These are phyloP conservation scores for Chimonanthus salicifolius DNA, from an alignment of 164 flowering plant species.

Conservation along the genomic window DNA sequence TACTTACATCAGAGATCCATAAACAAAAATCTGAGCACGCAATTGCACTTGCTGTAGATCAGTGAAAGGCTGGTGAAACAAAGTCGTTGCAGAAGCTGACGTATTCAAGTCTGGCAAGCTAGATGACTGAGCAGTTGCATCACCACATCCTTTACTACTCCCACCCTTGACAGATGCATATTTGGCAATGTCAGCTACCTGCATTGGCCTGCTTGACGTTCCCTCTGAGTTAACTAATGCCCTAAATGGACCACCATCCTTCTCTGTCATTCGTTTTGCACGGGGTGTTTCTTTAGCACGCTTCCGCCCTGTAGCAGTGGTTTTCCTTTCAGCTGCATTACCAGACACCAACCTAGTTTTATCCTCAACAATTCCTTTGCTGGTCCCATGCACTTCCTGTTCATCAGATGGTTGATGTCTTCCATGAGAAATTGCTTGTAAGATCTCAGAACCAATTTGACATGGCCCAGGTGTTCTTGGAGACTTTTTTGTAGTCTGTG, in stretches of 20 bases:
- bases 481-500: conserved; percentile 32
- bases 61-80: conserved; percentile 56
- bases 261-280: conserved; percentile 25
- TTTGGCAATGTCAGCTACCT: conserved; percentile 31
- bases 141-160: conserved; percentile 30
- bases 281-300: conserved; percentile 31
- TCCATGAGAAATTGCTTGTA: conserved; percentile 30
- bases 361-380: conserved; percentile 29
- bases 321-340: conserved; percentile 38
- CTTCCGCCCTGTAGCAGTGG: conserved; percentile 37
- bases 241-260: conserved; percentile 24
- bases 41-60: conserved; percentile 93
- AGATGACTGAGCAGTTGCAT: conserved; percentile 34
- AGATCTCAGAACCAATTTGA: conserved; percentile 20
- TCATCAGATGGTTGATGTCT: conserved; percentile 25
- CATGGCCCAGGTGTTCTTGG: conserved; percentile 10
- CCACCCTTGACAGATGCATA: conserved; percentile 26
- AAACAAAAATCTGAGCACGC: conserved; percentile 98
- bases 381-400: conserved; percentile 18
- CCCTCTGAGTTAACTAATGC: conserved; percentile 26
- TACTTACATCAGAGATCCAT: conserved; percentile 96
- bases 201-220: conserved; percentile 24
- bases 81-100: conserved; percentile 37
- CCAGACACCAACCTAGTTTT: conserved; percentile 38
- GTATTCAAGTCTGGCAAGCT: conserved; percentile 61